Evolutionary conservation across 139 green algal genomes (phyloP).

Genomic region (Volvox africanus): DNA sequence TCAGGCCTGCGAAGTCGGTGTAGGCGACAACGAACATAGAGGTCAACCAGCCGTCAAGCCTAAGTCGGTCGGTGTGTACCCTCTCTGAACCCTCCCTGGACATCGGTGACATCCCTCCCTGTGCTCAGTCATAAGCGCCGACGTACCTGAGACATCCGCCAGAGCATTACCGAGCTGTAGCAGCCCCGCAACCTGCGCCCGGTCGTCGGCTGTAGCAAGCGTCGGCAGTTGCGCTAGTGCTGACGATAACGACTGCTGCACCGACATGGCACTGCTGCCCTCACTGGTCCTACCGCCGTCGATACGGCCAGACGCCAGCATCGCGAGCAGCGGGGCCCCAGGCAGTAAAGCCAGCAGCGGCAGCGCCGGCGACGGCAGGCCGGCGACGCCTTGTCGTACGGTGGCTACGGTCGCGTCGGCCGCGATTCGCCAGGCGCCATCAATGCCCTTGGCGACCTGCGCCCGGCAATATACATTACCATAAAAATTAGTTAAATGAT

Average conservation of each 20-base stretch:
- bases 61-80: too few relatives aligned
- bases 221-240: conserved; percentile 30
- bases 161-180: conserved; percentile 12
- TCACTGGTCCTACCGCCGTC: background rate
- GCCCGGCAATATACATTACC: too few relatives aligned
- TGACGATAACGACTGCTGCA: conserved; percentile 18
- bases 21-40: too few relatives aligned
- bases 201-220: conserved; percentile 4
- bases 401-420: conserved; percentile 62
- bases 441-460: conserved; percentile 85
- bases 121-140: too few relatives aligned
- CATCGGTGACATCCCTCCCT: too few relatives aligned
- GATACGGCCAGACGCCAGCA: background rate
- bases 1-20: background rate
- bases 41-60: too few relatives aligned
- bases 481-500: too few relatives aligned
- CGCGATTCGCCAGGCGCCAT: conserved; percentile 76
- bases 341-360: conserved; percentile 2
- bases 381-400: conserved; percentile 16
- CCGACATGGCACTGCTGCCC: background rate
- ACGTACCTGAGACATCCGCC: conserved; percentile 34
- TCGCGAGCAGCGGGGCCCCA: background rate
- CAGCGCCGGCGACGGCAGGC: background rate
- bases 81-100: too few relatives aligned
- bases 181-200: conserved; percentile 37